Percentiles rank a stretch among this genome's conserved stretches.
Conservation (phyloP, 2,329 filamentous ascomycete genomes). For the Colletotrichum orchidophilum region DNA sequence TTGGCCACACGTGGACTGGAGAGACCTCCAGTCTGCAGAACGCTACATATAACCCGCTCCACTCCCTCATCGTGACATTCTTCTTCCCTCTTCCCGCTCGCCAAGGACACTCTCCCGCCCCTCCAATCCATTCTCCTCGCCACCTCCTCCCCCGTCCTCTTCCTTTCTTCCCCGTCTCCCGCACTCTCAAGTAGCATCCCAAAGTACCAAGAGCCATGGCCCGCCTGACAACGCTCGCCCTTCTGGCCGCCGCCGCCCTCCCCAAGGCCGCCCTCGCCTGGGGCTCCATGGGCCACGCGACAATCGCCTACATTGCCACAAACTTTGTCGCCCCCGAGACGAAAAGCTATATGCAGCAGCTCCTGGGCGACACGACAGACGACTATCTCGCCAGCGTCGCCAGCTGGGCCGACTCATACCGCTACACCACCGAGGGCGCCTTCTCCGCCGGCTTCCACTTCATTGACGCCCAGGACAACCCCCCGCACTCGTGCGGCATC, state of each 20-base stretch:
- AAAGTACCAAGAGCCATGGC: constrained; percentile 35
- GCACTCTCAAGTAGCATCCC: not conserved
- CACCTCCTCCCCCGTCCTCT: not conserved
- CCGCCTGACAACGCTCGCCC: constrained; percentile 35
- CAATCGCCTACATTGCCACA: constrained; percentile 62
- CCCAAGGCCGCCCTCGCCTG: constrained; percentile 42
- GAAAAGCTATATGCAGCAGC: constrained; percentile 26
- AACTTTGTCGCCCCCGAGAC: constrained; percentile 56
- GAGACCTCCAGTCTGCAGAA: not conserved
- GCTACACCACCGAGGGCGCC: constrained; percentile 34
- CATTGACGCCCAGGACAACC: constrained; percentile 34
- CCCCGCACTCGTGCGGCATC: constrained; percentile 31
- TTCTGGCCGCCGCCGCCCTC: constrained; percentile 36
- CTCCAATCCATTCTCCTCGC: not conserved
- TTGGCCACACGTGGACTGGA: constrained; percentile 7
- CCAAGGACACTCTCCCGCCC: constrained; percentile 10
- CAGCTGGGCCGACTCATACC: constrained; percentile 38
- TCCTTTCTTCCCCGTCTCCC: not conserved
- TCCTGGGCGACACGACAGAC: constrained; percentile 52
- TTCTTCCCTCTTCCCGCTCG: not conserved
- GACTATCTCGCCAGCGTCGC: constrained; percentile 60
- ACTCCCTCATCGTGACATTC: not conserved
- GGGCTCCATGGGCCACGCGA: constrained; percentile 59
- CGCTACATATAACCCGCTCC: constrained; percentile 1
- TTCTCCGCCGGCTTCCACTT: constrained; percentile 36